phyloP scores from a whole-genome alignment of 176 grass and related monocot species.

The Coix lacrymajobi region DNA sequence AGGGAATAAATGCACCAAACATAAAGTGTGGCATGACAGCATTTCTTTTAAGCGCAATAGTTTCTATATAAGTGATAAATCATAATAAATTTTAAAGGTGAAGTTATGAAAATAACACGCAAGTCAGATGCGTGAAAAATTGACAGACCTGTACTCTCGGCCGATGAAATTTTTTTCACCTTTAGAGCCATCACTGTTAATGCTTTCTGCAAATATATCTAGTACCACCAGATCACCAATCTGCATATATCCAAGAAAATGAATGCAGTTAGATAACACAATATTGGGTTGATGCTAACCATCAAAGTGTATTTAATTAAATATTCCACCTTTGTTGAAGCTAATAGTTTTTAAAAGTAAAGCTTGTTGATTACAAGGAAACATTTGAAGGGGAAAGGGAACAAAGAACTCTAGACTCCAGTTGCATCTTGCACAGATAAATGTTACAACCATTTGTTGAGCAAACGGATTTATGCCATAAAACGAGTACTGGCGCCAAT shows the following conservation, averaged over 20 bases:
- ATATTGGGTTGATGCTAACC: background rate
- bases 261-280: constrained; percentile 1
- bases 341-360: background rate
- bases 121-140: constrained; percentile 33
- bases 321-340: constrained; percentile 4
- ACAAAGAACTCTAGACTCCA: constrained; percentile 49
- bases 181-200: constrained; percentile 62
- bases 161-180: constrained; percentile 79
- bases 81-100: background rate
- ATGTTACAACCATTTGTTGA: constrained; percentile 39
- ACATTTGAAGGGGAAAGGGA: background rate
- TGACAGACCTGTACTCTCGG: constrained; percentile 78
- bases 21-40: background rate
- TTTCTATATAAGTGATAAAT: background rate
- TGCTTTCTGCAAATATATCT: constrained; percentile 87
- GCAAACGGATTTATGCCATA: background rate
- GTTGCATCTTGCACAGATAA: constrained; percentile 83
- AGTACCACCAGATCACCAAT: constrained; percentile 76
- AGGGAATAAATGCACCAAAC: background rate
- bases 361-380: background rate
- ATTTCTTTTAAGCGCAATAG: background rate
- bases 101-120: constrained; percentile 6
- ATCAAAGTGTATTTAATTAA: constrained; percentile 12
- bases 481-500: background rate
- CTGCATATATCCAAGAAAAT: constrained; percentile 38